Evolutionary conservation across 2,329 filamentous ascomycete species (phyloP).

Genomic region (Fusarium continuum): DNA sequence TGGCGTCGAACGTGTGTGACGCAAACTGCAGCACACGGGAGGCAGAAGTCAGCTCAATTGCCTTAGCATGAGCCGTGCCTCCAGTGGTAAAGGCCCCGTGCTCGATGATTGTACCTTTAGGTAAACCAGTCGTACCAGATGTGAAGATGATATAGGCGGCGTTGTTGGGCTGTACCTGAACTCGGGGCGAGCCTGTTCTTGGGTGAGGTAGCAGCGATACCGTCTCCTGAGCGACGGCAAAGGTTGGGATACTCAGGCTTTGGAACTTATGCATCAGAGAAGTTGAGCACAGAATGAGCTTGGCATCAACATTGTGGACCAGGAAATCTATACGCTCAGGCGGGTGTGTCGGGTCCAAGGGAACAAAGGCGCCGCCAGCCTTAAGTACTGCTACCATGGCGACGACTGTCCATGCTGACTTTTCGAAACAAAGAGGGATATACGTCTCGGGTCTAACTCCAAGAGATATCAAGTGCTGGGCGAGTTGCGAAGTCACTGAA

Average conservation of each 20-base stretch:
- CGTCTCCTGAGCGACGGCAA: neutral
- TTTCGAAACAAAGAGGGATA: conserved; percentile 50
- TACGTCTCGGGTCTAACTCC: conserved; percentile 40
- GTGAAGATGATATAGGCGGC: conserved; percentile 36
- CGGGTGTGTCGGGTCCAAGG: conserved; percentile 51
- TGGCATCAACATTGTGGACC: conserved; percentile 12
- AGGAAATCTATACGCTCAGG: conserved; percentile 35
- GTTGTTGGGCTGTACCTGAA: neutral
- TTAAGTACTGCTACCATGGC: conserved; percentile 50
- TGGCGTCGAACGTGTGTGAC: conserved; percentile 22
- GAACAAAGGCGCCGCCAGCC: conserved; percentile 46
- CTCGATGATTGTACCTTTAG: conserved; percentile 33
- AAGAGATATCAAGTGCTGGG: conserved; percentile 50
- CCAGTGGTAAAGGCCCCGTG: conserved; percentile 23
- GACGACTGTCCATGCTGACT: conserved; percentile 49
- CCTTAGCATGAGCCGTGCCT: conserved; percentile 25
- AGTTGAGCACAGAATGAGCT: conserved; percentile 18
- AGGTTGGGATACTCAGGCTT: neutral
- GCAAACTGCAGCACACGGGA: conserved; percentile 34
- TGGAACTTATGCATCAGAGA: neutral
- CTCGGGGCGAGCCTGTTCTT: neutral
- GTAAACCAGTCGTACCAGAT: conserved; percentile 32
- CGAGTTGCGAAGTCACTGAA: conserved; percentile 31
- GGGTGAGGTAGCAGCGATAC: neutral
- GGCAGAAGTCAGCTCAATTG: conserved; percentile 8